Conservation (phyloP, 108 stramenopile genomes). For the Pseudonitzschia delicatissima region DNA sequence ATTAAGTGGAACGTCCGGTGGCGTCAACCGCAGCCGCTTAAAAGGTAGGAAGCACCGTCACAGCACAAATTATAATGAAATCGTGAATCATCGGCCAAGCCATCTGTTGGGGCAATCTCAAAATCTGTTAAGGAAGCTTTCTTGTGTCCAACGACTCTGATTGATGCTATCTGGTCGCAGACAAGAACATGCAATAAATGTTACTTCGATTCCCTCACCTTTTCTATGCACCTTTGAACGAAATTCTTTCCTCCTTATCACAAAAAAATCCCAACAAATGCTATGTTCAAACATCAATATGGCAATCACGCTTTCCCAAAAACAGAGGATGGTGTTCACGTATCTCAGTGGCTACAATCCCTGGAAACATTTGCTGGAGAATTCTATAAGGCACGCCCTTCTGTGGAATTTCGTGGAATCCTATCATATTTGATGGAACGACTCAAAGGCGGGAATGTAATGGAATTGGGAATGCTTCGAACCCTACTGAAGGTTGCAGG, state of each 20-base stretch:
- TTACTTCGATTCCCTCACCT: no score
- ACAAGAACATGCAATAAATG: no score
- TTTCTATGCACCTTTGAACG: no score
- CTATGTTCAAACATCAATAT: no score
- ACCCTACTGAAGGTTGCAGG: constrained; percentile 77
- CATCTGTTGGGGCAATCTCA: not conserved
- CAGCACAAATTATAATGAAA: not conserved
- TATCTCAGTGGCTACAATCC: constrained; percentile 84
- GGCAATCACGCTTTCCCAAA: no score
- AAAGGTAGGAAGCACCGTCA: constrained; percentile 47
- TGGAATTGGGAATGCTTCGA: constrained; percentile 80
- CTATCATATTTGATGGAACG: constrained; percentile 60
- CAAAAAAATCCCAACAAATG: no score
- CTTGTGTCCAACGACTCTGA: no score
- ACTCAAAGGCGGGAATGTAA: constrained; percentile 56
- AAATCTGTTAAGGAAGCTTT: not conserved
- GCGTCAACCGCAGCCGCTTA: constrained; percentile 57
- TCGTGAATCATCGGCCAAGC: not conserved
- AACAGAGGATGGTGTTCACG: constrained; percentile 82
- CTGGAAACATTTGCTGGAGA: constrained; percentile 81
- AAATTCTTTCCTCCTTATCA: no score
- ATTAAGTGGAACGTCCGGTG: constrained; percentile 52
- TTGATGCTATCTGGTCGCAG: no score
- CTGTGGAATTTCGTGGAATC: constrained; percentile 77
- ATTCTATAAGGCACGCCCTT: constrained; percentile 72